Base-by-base conservation (phyloP, 1,139 yeast genomes). In the Pichia sp. region DNA sequence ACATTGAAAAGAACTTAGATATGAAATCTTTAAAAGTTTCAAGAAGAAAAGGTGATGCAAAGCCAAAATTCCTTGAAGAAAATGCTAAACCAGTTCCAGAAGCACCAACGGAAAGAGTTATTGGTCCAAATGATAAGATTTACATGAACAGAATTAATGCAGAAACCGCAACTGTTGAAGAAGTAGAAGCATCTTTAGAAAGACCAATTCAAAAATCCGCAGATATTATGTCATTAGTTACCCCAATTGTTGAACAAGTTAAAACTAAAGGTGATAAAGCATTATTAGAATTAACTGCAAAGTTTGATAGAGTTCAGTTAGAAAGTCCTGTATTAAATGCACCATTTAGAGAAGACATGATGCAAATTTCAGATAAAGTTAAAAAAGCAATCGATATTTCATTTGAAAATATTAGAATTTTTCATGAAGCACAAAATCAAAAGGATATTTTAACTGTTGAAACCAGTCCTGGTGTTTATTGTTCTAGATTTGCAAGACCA, bases 31-130 rank as follows among this genome's bases (percentile, higher is more conserved):
- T 80, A 56, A 89, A 88, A 64, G 88, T 91, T 43, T 80, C 96
- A 3, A 78, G 98, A 66, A 77, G 99, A 62, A 82, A 80, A 63
- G 98, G 99, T 39, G 96, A 91, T 64, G 97, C 98, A 26, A 91
- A 91, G 65, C 80, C 86, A 29, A 78, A 79, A 57, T 91, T 78
- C 58, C 50, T 72, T 35, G 63, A 66, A 42, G 47, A 49, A 19
- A 61, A 50, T 20, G 61, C 64, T 43, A 47, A 49, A 22, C 61
- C 62, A 33, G 52, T 49, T 19, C 50, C 59, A 22, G 54, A 43
- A 23, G 43, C 37, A 24, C 46, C 20, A 38, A 43, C 40, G 16
- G 35, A 43, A 31, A 48, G 46, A 48, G 52, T 35, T 49, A 50
- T 40, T 47, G 56, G 59, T 16, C 53, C 51, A 18, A 57, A 61